Base-by-base conservation (phyloP, 1,139 yeast species). In the Candida sanyaensis region DNA sequence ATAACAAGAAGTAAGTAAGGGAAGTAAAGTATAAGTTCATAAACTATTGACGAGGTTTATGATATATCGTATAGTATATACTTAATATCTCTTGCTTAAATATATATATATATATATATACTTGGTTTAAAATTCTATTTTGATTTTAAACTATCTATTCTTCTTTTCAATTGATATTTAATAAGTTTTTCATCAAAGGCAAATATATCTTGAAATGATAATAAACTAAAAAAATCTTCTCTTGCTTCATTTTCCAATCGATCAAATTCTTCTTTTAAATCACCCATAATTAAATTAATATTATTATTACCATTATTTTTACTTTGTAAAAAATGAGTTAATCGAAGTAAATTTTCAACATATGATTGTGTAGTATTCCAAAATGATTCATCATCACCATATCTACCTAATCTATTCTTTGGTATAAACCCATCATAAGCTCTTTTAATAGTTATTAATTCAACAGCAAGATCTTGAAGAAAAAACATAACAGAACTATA, bases 201-300 rank as follows among this genome's bases (percentile, higher is more conserved):
- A 26, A 44, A 37, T 12, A 39, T 6, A 21, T 36, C 26, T 11
- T 44, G 33, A 23, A 28, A 44, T 7, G 32, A 30, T 29, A 44
- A 26, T 17, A 44, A 40, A 10, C 11, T 27, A 26, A 39, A 44
- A 26, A 44, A 36, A 26, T 36, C 37, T 27, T 44, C 47, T 41
- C 33, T 36, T 2, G 47, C 41, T 12, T 34, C 37, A 13, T 17
- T 36, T 17, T 44, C 47, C n/a, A 33, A 30, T 28, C 37, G 38
- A 24, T 44, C 47, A 29, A 44, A 44, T 28, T 39, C 47, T 10
- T 40, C 41, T 23, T 12, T 39, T 31, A 31, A 26, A 17, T 12
- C 38, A 2, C 46, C 46, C 46, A 44, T 44, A 8, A 44, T 44
- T 6, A 44, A 34, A 34, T 30, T 23, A 23, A 44, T 26, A 21